phyloP scores from a whole-genome alignment of 768 basidiomycete genomes.

The Lactifluus piperatus region DNA sequence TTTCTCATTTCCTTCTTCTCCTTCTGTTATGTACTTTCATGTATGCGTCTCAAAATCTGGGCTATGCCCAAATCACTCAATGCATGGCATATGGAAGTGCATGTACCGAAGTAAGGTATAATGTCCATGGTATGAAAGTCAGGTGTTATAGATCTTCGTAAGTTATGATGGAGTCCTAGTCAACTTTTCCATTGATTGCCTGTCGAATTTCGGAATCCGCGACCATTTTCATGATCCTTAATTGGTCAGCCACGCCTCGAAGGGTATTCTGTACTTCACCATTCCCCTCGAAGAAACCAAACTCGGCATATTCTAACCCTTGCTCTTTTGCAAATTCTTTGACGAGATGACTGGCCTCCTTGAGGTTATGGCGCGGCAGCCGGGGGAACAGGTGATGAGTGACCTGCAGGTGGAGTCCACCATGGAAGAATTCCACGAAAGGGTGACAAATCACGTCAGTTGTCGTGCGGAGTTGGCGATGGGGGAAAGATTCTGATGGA shows the following conservation, averaged over 20 bases:
- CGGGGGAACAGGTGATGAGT: conserved; percentile 97
- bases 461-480: conserved; percentile 95
- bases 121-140: background rate
- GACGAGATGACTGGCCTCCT: conserved; percentile 71
- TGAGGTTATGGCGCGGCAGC: conserved; percentile 87
- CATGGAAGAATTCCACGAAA: conserved; percentile 82
- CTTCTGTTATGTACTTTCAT: conserved; percentile 21
- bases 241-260: conserved; percentile 79
- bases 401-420: conserved; percentile 95
- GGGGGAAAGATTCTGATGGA: conserved; percentile 83
- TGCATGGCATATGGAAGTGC: conserved; percentile 10
- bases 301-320: conserved; percentile 81
- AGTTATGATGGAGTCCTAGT: background rate
- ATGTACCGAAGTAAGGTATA: background rate
- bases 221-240: conserved; percentile 72
- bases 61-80: conserved; percentile 25
- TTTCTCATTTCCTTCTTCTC: conserved; percentile 19
- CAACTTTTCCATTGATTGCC: conserved; percentile 42
- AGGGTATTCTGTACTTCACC: conserved; percentile 76
- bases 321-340: conserved; percentile 84
- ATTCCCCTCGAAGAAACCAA: conserved; percentile 85
- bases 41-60: conserved; percentile 33
- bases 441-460: conserved; percentile 88
- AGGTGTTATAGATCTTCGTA: background rate
- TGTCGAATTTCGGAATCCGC: conserved; percentile 66